A percentile compares a stretch with the other conserved stretches of the same genome.
These are phyloP conservation scores for Penicillium chermesinum DNA, from an alignment of 495 filamentous ascomycete species.

Conservation along the genomic window DNA sequence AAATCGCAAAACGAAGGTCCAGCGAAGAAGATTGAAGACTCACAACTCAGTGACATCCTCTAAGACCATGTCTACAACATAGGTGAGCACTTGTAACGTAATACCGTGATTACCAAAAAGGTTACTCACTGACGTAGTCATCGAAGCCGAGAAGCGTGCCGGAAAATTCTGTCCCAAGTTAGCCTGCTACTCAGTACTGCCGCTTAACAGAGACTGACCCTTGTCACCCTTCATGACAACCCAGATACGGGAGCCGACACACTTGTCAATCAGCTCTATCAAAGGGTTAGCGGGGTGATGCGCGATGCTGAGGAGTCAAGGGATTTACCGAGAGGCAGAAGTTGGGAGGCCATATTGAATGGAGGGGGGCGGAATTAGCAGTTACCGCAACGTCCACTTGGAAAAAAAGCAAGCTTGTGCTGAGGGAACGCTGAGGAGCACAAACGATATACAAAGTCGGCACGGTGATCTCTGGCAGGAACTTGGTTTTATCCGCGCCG, in stretches of 20 bases:
- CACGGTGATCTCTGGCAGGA: slow-evolving; percentile 16
- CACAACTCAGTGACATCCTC: slow-evolving; percentile 98
- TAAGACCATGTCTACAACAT: slow-evolving; percentile 80
- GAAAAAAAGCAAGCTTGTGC: no score
- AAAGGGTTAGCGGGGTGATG: slow-evolving; percentile 16
- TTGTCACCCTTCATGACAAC: slow-evolving; percentile 99
- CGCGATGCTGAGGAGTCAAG: slow-evolving; percentile 1
- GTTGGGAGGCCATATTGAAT: slow-evolving; percentile 66
- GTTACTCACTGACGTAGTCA: slow-evolving; percentile 95
- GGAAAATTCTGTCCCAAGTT: slow-evolving; percentile 67
- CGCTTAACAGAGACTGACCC: slow-evolving; percentile 45
- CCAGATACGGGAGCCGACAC: slow-evolving; percentile 96
- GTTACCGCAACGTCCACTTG: no score
- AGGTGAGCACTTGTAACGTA: slow-evolving; percentile 8
- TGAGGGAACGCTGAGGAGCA: no score
- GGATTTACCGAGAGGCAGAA: slow-evolving; percentile 65
- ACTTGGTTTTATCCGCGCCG: slow-evolving; percentile 13
- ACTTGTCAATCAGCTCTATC: slow-evolving; percentile 95
- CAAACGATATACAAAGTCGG: slow-evolving; percentile 11
- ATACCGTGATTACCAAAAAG: slow-evolving; percentile 1
- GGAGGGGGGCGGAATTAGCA: no score
- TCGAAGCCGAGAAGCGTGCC: slow-evolving; percentile 93
- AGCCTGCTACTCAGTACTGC: slow-evolving; percentile 1
- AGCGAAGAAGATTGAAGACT: slow-evolving; percentile 20
- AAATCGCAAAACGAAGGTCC: not conserved